Conservation (phyloP, 2,329 filamentous ascomycete genomes). For the Paraphaeosphaeria sporulosa region DNA sequence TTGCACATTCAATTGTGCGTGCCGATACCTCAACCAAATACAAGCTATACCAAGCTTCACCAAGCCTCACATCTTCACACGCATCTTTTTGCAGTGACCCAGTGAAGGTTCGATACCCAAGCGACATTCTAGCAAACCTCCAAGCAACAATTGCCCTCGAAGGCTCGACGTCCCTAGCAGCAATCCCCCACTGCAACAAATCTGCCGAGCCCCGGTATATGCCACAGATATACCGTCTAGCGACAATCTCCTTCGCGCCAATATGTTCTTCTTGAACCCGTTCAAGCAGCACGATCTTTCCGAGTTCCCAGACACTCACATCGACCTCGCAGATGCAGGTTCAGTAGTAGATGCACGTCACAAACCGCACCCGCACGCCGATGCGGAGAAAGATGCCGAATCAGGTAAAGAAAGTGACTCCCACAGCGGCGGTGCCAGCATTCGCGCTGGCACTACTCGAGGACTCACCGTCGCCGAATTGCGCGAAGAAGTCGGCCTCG, state of each 20-base stretch:
- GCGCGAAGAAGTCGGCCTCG: slow-evolving; percentile 70
- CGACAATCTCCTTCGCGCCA: slow-evolving; percentile 24
- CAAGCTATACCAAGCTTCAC: slow-evolving; percentile 29
- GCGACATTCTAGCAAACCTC: slow-evolving; percentile 10
- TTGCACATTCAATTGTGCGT: slow-evolving; percentile 9
- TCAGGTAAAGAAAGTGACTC: slow-evolving; percentile 36
- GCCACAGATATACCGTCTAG: not conserved
- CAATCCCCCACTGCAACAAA: slow-evolving; percentile 15
- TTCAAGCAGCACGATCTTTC: slow-evolving; percentile 60
- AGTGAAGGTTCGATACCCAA: slow-evolving; percentile 28
- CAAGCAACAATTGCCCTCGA: slow-evolving; percentile 14
- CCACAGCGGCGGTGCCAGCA: slow-evolving; percentile 28
- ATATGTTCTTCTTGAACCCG: slow-evolving; percentile 55
- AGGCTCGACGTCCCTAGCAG: slow-evolving; percentile 21
- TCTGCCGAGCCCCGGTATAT: not conserved
- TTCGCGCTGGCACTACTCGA: slow-evolving; percentile 37
- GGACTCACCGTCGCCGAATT: slow-evolving; percentile 70
- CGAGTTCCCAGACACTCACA: slow-evolving; percentile 59
- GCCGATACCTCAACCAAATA: slow-evolving; percentile 21
- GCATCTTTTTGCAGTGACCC: slow-evolving; percentile 26
- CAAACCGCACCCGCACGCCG: slow-evolving; percentile 26
- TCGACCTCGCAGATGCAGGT: slow-evolving; percentile 57
- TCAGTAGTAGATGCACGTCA: slow-evolving; percentile 30
- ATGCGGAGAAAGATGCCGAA: slow-evolving; percentile 41
- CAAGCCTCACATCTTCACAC: slow-evolving; percentile 29